These are phyloP conservation scores for Xylariaceae sp. DNA, from an alignment of 2,329 filamentous ascomycete genomes.

Conservation along the genomic window DNA sequence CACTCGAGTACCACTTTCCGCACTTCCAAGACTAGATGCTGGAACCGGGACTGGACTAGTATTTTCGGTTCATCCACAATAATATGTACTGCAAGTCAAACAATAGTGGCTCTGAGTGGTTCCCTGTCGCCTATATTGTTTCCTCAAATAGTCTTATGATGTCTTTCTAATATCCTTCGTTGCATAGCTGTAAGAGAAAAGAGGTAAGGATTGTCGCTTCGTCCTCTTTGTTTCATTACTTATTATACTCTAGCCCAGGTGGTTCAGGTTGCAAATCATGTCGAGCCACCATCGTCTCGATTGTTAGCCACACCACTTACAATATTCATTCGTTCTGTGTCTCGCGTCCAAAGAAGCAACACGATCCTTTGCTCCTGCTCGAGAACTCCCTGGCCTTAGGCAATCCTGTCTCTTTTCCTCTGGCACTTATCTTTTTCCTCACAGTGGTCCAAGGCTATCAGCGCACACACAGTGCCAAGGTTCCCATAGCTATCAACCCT, in stretches of 20 bases:
- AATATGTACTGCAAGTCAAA: too few species aligned
- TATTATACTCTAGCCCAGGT: slow-evolving; percentile 26
- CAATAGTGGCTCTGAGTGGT: slow-evolving; percentile 22
- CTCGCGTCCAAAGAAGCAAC: slow-evolving; percentile 19
- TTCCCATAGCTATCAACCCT: too few species aligned
- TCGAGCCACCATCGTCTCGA: slow-evolving; percentile 29
- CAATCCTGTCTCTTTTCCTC: too few species aligned
- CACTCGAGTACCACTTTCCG: too few species aligned
- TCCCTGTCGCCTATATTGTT: slow-evolving; percentile 24
- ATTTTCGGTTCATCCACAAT: slow-evolving; percentile 26
- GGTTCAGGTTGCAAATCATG: slow-evolving; percentile 23
- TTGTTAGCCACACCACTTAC: slow-evolving; percentile 33
- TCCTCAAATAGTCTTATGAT: slow-evolving; percentile 28
- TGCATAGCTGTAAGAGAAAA: slow-evolving; percentile 27
- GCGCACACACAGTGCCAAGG: too few species aligned
- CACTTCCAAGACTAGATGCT: slow-evolving; percentile 11
- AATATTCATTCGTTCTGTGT: slow-evolving; percentile 18
- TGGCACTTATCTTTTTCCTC: too few species aligned
- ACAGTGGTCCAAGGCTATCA: too few species aligned
- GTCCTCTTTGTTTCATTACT: slow-evolving; percentile 21
- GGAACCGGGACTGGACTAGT: slow-evolving; percentile 20
- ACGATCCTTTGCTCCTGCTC: slow-evolving; percentile 15
- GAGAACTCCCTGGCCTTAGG: slow-evolving; percentile 6
- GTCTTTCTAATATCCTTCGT: slow-evolving; percentile 26
- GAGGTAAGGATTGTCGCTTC: slow-evolving; percentile 33